phyloP scores from a whole-genome alignment of 1,139 yeast genomes.

The Nematodospora anomalae region DNA sequence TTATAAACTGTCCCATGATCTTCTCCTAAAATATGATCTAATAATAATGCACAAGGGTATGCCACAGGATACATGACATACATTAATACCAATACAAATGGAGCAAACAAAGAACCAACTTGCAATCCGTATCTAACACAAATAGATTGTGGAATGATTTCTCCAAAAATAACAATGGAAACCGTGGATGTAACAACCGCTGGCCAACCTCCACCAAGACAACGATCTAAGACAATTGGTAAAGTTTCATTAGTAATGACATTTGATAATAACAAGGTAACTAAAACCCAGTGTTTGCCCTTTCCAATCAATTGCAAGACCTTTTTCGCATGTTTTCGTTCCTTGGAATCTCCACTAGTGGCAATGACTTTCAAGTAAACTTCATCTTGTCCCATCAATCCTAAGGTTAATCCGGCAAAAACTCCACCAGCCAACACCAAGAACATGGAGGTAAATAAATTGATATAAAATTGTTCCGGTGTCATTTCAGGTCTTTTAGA shows the following conservation, averaged over 20 bases:
- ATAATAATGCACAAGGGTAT: slow-evolving; percentile 79
- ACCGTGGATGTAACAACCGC: slow-evolving; percentile 93
- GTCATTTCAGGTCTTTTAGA: slow-evolving; percentile 24
- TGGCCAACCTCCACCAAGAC: slow-evolving; percentile 96
- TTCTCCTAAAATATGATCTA: slow-evolving; percentile 85
- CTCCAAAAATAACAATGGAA: slow-evolving; percentile 92
- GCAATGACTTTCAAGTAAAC: slow-evolving; percentile 77
- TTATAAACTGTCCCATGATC: slow-evolving; percentile 96
- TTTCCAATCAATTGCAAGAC: slow-evolving; percentile 71
- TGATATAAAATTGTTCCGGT: slow-evolving; percentile 49
- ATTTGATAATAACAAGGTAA: slow-evolving; percentile 78
- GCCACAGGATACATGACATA: slow-evolving; percentile 90
- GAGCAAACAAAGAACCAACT: slow-evolving; percentile 88
- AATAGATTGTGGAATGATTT: slow-evolving; percentile 90
- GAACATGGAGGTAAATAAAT: slow-evolving; percentile 57
- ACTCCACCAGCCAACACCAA: slow-evolving; percentile 90
- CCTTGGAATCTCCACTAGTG: slow-evolving; percentile 56
- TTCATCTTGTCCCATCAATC: slow-evolving; percentile 97
- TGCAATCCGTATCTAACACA: slow-evolving; percentile 92
- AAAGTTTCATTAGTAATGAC: slow-evolving; percentile 94
- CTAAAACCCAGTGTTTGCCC: slow-evolving; percentile 98
- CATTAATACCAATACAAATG: slow-evolving; percentile 84
- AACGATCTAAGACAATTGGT: slow-evolving; percentile 89
- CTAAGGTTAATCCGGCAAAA: slow-evolving; percentile 93
- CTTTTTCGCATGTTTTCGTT: slow-evolving; percentile 68